A percentile compares a stretch with the other conserved stretches of the same genome.
Evolutionary conservation across 805 yeast genomes (phyloP).

Genomic region (Suhomyces vadensis): DNA sequence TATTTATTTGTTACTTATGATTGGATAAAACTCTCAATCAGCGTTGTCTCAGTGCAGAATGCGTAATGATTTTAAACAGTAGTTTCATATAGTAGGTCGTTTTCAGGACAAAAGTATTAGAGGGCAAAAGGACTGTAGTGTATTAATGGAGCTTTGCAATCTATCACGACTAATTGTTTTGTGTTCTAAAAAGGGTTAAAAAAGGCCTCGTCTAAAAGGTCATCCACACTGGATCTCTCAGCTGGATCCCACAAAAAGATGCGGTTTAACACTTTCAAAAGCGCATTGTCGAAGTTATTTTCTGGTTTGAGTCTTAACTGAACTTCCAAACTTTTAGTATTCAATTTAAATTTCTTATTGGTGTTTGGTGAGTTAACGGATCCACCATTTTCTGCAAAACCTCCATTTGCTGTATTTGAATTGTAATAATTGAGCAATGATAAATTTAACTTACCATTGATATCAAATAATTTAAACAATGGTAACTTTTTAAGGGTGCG

Average conservation of each 20-base stretch:
- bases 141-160: too few relatives aligned
- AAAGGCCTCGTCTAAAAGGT: conserved; percentile 9
- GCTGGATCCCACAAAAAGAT: conserved; percentile 39
- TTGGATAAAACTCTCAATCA: too few relatives aligned
- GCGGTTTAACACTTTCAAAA: conserved; percentile 28
- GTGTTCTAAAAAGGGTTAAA: too few relatives aligned
- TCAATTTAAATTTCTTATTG: conserved; percentile 25
- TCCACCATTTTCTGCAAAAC: neutral
- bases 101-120: too few relatives aligned
- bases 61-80: too few relatives aligned
- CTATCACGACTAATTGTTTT: too few relatives aligned
- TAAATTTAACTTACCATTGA: conserved; percentile 39
- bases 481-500: conserved; percentile 34
- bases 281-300: conserved; percentile 10
- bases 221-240: conserved; percentile 14
- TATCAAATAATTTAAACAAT: conserved; percentile 39
- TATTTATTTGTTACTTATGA: too few relatives aligned
- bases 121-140: too few relatives aligned
- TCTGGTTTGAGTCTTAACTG: conserved; percentile 23
- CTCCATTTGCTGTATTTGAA: neutral
- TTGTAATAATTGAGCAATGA: conserved; percentile 30
- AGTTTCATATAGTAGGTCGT: too few relatives aligned
- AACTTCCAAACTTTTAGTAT: conserved; percentile 33
- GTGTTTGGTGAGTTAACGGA: neutral
- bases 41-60: too few relatives aligned